Base-by-base conservation (phyloP, 2,329 filamentous ascomycete genomes). In the Chaetomiaceae sp. region DNA sequence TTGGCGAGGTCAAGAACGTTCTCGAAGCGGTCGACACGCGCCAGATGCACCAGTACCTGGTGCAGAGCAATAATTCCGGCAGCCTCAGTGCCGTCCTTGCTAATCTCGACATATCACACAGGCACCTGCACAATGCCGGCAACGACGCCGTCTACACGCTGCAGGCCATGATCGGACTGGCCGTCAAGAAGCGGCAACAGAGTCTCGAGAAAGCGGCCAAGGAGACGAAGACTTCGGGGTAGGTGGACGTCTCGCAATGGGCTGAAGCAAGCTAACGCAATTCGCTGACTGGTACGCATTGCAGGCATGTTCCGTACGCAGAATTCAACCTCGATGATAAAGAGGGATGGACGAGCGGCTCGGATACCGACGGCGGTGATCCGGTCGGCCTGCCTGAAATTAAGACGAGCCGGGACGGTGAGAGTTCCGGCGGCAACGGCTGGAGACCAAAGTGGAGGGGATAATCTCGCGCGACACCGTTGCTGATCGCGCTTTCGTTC, bases 61-160 rank as follows among this genome's bases (percentile, higher is more conserved):
- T 72, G 26, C 70, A 73, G 12, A 72, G 76, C 18, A 57, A 60
- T 0, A 69, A 84, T 2, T 62, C 71, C 3, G 73, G 75, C 12
- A 76, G 75, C 1, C 73, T 97, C 2, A 68, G 68, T 0, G 68
- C 57, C 6, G 72, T 94, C 12, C 74, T 95, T 19, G 58, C 65
- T 6, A 74, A 83, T 6, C 69, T 95, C 22, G 76, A 75, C 3
- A 76, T 94, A 8, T 57, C 67, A 0, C 77, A 72, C 34, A 77
- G 71, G 64, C 73, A 85, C 56, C 70, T 91, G n/a, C 89, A 95
- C 65, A 95, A 95, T 59, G 89, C 83, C 0, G 82, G 89, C 2
- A 95, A 95, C 54, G 89, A 95, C 61, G 88, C 89, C 0, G 76
- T 81, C 1, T 93, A 85, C 61, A 91, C 88, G 0, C 66, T 95